phyloP scores from a whole-genome alignment of 805 yeast species.

The Nakazawaea siamensis region DNA sequence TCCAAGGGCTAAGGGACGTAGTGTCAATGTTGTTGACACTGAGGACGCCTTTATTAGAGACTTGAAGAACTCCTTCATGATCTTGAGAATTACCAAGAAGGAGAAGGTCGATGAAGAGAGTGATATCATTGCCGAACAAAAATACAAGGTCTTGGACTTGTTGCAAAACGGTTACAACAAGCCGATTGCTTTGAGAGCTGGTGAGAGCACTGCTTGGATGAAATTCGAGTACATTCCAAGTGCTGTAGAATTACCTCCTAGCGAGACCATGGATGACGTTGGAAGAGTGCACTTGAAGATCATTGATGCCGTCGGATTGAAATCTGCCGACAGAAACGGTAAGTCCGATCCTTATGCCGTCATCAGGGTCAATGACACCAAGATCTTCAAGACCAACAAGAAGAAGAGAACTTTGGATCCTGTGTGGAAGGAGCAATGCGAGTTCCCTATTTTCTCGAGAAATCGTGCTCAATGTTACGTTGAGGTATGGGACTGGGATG shows the following conservation, averaged over 20 bases:
- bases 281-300: constrained; percentile 54
- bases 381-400: constrained; percentile 49
- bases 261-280: constrained; percentile 61
- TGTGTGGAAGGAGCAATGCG: constrained; percentile 62
- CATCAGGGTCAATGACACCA: constrained; percentile 44
- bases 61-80: constrained; percentile 47
- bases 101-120: constrained; percentile 36
- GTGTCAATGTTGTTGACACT: constrained; percentile 32
- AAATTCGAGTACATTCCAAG: constrained; percentile 59
- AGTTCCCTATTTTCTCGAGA: constrained; percentile 57
- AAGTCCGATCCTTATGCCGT: constrained; percentile 65
- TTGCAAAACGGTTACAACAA: constrained; percentile 37
- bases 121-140: constrained; percentile 44
- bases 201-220: constrained; percentile 30
- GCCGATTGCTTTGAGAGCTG: constrained; percentile 38
- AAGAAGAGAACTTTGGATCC: constrained; percentile 66
- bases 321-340: constrained; percentile 63
- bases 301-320: constrained; percentile 43
- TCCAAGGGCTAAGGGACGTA: constrained; percentile 37
- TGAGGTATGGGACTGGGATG: constrained; percentile 69
- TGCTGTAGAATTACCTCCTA: constrained; percentile 39
- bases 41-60: constrained; percentile 66
- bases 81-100: constrained; percentile 50
- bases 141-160: constrained; percentile 44
- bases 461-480: constrained; percentile 40